These are phyloP conservation scores for Orbilia quercus DNA, from an alignment of 2,329 filamentous ascomycete genomes.

Conservation along the genomic window DNA sequence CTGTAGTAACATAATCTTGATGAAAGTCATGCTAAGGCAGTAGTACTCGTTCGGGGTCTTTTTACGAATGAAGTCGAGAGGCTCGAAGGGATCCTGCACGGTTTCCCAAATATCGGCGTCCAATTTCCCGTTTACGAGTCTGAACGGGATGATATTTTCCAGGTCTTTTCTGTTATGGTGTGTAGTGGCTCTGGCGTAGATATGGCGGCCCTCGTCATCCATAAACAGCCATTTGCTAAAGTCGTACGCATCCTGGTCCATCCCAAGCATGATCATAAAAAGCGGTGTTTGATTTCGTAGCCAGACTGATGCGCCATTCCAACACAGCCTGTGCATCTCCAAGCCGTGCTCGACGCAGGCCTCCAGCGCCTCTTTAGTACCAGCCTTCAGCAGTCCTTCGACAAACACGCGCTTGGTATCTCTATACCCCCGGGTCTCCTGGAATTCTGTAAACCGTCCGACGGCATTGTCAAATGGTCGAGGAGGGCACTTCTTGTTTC, in stretches of 20 bases:
- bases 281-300: constrained; percentile 34
- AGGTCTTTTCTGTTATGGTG: constrained; percentile 32
- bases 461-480: constrained; percentile 26
- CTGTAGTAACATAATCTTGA: constrained; percentile 36
- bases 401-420: constrained; percentile 25
- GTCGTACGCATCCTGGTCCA: constrained; percentile 37
- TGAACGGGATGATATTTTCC: constrained; percentile 34
- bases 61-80: constrained; percentile 38
- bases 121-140: constrained; percentile 28
- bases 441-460: constrained; percentile 34
- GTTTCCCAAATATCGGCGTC: constrained; percentile 36
- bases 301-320: constrained; percentile 39
- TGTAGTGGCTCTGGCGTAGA: constrained; percentile 25
- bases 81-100: constrained; percentile 30
- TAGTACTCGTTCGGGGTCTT: constrained; percentile 38
- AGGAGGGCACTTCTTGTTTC: constrained; percentile 28
- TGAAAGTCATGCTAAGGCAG: constrained; percentile 29
- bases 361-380: constrained; percentile 26
- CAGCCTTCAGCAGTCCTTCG: constrained; percentile 23
- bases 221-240: constrained; percentile 45
- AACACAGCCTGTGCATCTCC: constrained; percentile 32
- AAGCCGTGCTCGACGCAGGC: constrained; percentile 34
- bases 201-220: constrained; percentile 35
- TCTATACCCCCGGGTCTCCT: constrained; percentile 26
- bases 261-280: constrained; percentile 35